Percentiles rank a stretch among this genome's conserved stretches.
phyloP scores from a whole-genome alignment of 164 flowering plant genomes.

The Santalum album region DNA sequence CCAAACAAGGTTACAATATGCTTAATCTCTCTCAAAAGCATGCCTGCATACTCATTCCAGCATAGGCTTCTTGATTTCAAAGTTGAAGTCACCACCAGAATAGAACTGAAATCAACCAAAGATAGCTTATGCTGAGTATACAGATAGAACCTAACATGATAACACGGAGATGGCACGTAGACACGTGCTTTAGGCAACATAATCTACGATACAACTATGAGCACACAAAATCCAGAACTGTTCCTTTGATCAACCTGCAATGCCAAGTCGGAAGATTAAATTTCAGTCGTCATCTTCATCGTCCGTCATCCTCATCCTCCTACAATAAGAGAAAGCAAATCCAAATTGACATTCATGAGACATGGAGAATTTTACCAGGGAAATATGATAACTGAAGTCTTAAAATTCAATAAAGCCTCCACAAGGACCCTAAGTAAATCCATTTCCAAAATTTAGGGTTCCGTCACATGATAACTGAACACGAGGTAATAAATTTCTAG shows the following conservation, averaged over 20 bases:
- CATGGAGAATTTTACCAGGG: background rate
- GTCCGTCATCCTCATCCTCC: slow-evolving; percentile 32
- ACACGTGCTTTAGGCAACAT: slow-evolving; percentile 6
- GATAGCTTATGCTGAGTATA: background rate
- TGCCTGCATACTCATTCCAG: background rate
- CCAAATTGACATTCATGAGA: background rate
- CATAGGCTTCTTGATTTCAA: background rate
- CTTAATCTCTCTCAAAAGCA: too few relatives aligned
- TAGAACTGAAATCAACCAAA: background rate
- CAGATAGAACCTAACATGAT: background rate
- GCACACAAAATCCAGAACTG: slow-evolving; percentile 17
- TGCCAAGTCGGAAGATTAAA: slow-evolving; percentile 5
- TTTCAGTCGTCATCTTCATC: slow-evolving; percentile 47
- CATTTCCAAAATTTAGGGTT: too few relatives aligned
- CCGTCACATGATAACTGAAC: too few relatives aligned
- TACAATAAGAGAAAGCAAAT: slow-evolving; percentile 9
- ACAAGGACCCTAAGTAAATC: too few relatives aligned
- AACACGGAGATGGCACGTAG: slow-evolving; percentile 2
- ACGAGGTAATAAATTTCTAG: too few relatives aligned
- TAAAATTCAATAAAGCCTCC: too few relatives aligned
- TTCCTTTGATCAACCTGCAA: slow-evolving; percentile 4
- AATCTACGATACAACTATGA: slow-evolving; percentile 12
- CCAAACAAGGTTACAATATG: too few relatives aligned
- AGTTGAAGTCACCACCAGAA: background rate
- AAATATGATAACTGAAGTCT: background rate